Evolutionary conservation across 805 yeast genomes (phyloP).

Genomic region (Naumovozyma castellii): DNA sequence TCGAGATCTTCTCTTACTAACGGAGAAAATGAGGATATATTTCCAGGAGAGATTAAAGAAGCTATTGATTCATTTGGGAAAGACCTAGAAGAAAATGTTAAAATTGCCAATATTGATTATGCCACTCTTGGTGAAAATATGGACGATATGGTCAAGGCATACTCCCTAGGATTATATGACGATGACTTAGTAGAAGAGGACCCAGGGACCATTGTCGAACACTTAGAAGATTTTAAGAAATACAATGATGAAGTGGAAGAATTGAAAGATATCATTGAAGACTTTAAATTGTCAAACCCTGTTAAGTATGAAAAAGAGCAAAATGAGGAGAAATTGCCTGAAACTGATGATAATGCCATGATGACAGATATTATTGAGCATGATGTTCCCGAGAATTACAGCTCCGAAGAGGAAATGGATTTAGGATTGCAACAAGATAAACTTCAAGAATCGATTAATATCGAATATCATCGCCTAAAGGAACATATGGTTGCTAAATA

Average conservation of each 20-base stretch:
- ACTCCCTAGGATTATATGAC: slow-evolving; percentile 49
- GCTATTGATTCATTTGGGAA: slow-evolving; percentile 5
- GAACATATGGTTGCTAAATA: slow-evolving; percentile 39
- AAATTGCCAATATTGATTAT: slow-evolving; percentile 33
- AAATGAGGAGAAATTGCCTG: slow-evolving; percentile 3
- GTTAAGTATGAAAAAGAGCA: slow-evolving; percentile 2
- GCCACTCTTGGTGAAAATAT: slow-evolving; percentile 35
- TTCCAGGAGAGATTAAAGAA: slow-evolving; percentile 10
- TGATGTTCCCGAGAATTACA: slow-evolving; percentile 21
- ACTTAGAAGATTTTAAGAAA: slow-evolving; percentile 43
- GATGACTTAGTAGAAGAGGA: slow-evolving; percentile 48
- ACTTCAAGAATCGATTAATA: slow-evolving; percentile 39
- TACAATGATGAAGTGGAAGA: slow-evolving; percentile 41
- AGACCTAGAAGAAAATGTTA: slow-evolving; percentile 5
- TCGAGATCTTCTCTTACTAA: background rate
- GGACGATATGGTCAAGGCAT: slow-evolving; percentile 54
- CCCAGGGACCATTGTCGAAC: slow-evolving; percentile 45
- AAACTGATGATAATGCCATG: slow-evolving; percentile 23
- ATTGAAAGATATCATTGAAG: slow-evolving; percentile 19
- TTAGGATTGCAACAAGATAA: slow-evolving; percentile 22
- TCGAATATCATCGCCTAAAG: slow-evolving; percentile 49
- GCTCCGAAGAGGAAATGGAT: slow-evolving; percentile 21
- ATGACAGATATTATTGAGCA: slow-evolving; percentile 26
- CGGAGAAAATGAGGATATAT: slow-evolving; percentile 1
- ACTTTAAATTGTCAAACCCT: slow-evolving; percentile 17